Evolutionary conservation across 257 asterid genomes (phyloP).

Genomic region (Fraxinus pennsylvanica): DNA sequence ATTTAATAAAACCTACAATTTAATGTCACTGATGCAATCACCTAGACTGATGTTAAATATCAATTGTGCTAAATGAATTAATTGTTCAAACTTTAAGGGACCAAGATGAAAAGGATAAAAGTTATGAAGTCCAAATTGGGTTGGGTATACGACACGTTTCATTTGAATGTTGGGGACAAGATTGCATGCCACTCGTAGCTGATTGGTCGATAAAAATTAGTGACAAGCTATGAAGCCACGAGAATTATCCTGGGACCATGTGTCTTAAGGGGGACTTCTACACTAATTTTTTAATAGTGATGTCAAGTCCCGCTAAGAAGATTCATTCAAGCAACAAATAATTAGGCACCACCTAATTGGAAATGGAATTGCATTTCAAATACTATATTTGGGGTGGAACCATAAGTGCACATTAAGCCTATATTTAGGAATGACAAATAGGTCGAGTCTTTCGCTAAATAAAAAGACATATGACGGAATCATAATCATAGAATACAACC

Average conservation of each 20-base stretch:
- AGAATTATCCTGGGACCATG: conserved; percentile 25
- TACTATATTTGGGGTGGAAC: no score
- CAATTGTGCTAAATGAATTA: no score
- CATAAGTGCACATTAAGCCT: no score
- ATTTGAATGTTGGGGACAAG: conserved; percentile 16
- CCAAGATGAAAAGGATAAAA: conserved; percentile 11
- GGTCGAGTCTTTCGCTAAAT: no score
- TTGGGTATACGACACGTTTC: conserved; percentile 23
- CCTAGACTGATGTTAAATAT: no score
- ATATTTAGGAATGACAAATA: no score
- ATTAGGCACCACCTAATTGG: not conserved
- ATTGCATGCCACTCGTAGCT: conserved; percentile 12
- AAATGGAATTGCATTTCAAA: not conserved
- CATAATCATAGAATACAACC: no score
- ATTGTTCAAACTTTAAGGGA: conserved; percentile 29
- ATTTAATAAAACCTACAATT: no score
- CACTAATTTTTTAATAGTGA: conserved; percentile 7
- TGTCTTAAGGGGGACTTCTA: conserved; percentile 6
- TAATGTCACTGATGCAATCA: no score
- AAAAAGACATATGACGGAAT: no score
- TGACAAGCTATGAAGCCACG: conserved; percentile 24
- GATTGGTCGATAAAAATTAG: conserved; percentile 11
- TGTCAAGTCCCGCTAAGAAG: not conserved
- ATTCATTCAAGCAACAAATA: not conserved
- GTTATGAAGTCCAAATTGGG: not conserved